A percentile compares a stretch with the other conserved stretches of the same genome.
Evolutionary conservation across 495 filamentous ascomycete species (phyloP).

Genomic region (Penicillium chermesinum): DNA sequence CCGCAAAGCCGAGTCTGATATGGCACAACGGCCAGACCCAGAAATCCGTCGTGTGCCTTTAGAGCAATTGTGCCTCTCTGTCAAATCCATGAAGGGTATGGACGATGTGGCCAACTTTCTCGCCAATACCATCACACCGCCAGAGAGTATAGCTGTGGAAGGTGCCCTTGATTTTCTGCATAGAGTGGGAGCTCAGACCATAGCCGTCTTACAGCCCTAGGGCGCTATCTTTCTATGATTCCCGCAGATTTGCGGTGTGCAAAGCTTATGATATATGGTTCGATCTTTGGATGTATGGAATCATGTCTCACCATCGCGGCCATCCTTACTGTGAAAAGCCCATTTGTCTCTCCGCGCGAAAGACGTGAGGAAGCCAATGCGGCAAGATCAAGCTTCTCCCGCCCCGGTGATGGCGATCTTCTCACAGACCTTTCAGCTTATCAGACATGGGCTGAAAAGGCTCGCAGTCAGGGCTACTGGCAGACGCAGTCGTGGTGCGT

Average conservation of each 20-base stretch:
- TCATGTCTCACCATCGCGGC: conserved; percentile 84
- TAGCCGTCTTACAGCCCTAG: conserved; percentile 80
- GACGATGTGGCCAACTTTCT: conserved; percentile 74
- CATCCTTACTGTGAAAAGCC: conserved; percentile 76
- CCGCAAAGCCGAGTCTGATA: conserved; percentile 72
- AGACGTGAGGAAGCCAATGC: conserved; percentile 77
- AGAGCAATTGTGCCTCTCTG: conserved; percentile 89
- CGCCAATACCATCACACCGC: conserved; percentile 80
- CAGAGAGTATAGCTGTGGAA: conserved; percentile 76
- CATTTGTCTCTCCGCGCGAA: conserved; percentile 76
- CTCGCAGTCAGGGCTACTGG: conserved; percentile 49
- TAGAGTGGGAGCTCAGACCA: conserved; percentile 86
- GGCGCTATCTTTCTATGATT: conserved; percentile 86
- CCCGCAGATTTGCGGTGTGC: conserved; percentile 89
- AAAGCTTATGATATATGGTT: conserved; percentile 93
- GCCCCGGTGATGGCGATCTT: conserved; percentile 70
- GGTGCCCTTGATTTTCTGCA: conserved; percentile 72
- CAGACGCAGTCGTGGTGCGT: conserved; percentile 74
- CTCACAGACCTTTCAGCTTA: conserved; percentile 81
- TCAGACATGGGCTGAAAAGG: conserved; percentile 69
- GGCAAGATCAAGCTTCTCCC: conserved; percentile 67
- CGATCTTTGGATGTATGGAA: conserved; percentile 87
- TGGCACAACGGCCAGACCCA: conserved; percentile 86
- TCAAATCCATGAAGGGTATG: conserved; percentile 86
- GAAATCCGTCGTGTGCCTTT: conserved; percentile 90